Base-by-base conservation (phyloP, 306 rosid genomes). In the Lablab purpureus region DNA sequence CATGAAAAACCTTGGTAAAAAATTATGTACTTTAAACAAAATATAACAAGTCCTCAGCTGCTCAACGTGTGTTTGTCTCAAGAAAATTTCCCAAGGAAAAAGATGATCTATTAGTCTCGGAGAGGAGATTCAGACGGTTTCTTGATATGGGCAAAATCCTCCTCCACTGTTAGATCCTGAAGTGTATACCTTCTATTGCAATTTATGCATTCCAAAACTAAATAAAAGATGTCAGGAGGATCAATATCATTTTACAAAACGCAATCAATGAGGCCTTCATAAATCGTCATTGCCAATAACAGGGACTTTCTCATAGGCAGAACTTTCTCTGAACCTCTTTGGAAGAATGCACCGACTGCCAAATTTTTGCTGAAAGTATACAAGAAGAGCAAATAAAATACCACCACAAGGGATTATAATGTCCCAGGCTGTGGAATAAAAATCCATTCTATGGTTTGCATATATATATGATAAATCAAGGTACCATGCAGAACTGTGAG, bases 401-500 rank as follows among this genome's bases (percentile, higher is more conserved):
- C 89, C 89, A 73, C 79, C 82, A 40, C 76, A 74, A 28, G 94
- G 88, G 72, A 94, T 92, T 84, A 88, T 69, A 59, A 91, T 89
- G 80, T 92, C 92, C 98, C 97, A 92, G 23, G 97, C 87, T 5
- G 98, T 91, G 76, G 97, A 90, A 84, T 87, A 94, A 79, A 90
- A 89, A 77, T 87, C 97, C 85, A 84, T 84, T 51, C 74, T 87
- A 56, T 90, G 97, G 82, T 82, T 88, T 34, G 97, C 98, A 69
- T 91, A 94, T 55, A 92, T 88, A 71, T 83, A 89, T 1, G 97
- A 85, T 41, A 86, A 79, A 77, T 85, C 89, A 27, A 92, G 90
- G 85, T 82, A 81, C 89, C 88, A 80, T 27, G 89, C 66, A 64
- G 86, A 75, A 58, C 83, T 80, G 75, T 75, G 98, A 80, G 89